Base-by-base conservation (phyloP, 2,329 filamentous ascomycete genomes). In the Colletotrichum sp. region DNA sequence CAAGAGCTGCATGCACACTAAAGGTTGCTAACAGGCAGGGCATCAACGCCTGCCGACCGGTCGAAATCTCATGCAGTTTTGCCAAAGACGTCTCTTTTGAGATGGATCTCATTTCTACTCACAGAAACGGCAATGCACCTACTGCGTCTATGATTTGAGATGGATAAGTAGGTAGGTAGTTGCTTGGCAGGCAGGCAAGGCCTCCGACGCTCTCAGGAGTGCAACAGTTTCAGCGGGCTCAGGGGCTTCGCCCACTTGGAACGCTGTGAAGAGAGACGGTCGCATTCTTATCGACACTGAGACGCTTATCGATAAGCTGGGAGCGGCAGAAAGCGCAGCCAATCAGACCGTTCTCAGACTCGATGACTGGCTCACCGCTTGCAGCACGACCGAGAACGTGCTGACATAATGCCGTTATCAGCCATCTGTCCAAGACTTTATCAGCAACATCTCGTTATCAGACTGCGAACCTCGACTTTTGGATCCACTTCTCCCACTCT, bases 381-480 rank as follows among this genome's bases (percentile, higher is more conserved):
- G 59, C 59, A 34, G 59, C 59, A 1, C 13, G 13, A 62, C 55
- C 12, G 13, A 29, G 43, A 31, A 13, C n/a, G 13, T 24, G 65
- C 33, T 67, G 54, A 67, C 36, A 36, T 67, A 67, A 67, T 67
- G 33, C 18, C 31, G 51, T 66, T 66, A 58, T 43, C 64, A 29
- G 62, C 38, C 27, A 66, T 58, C 51, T 66, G 51, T 58, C 51
- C 64, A 29, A 43, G 54, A 38, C 51, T 58, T 59, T 21, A 58
- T 58, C 65, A 67, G 54, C 51, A 18, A 58, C 18, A 38, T 67
- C 33, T 15, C 27, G 55, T 58, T 27, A 18, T 29, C 27, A 31
- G 9, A 33, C 27, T 33, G 55, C 27, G 57, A 59, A 58, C 54
- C 24, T 67, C 65, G 33, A 1, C 34, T 47, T 27, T n/a, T 36